Base-by-base conservation (phyloP, 768 basidiomycete species). In the Boletus patriciae region DNA sequence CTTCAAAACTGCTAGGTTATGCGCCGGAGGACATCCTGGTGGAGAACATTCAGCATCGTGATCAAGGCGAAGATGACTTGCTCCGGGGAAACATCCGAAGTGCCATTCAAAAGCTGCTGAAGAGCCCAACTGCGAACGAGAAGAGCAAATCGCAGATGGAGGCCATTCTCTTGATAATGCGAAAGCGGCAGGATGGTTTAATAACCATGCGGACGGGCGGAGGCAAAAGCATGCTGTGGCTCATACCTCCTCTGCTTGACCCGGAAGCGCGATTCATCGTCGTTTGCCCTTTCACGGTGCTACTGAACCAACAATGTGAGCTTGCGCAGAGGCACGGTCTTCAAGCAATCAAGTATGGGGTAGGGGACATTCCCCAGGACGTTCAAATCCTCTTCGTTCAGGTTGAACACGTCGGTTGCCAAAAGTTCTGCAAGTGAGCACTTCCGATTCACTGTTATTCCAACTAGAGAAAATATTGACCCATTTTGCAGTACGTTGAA, bases 161-260 rank as follows among this genome's bases (percentile, higher is more conserved):
- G 15, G 54, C 42, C 25, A 13, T 55, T 1, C 54, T 55, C 4
- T 18, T 50, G 27, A 3, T 51, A 0, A 50, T 55, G 54, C 19
- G 19, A 21, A 51, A 44, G n/a, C n/a, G 8, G 8, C 48, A 51
- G 16, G 54, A 55, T 44, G 54, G 34, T 29, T 50, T 55, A 27
- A 44, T 55, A 44, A 50, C 54, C 41, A 55, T 55, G 54, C 23
- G 48, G 19, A 55, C 54, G 15, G 54, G 54, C 0, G 42, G 54
- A 13, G 54, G 54, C 2, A 55, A 55, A 31, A 55, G 54, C 34
- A 43, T 55, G 47, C 11, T 50, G 23, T 55, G 54, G 54, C 25
- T 55, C 3, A 1, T 37, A 27, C 48, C 54, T 3, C 41, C 34
- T 43, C 42, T 55, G 3, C 47, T 55, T 0, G 34, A 55, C 15